Evolutionary conservation across 352 stramenopile genomes (phyloP).

Genomic region (Blastocystis sp.): DNA sequence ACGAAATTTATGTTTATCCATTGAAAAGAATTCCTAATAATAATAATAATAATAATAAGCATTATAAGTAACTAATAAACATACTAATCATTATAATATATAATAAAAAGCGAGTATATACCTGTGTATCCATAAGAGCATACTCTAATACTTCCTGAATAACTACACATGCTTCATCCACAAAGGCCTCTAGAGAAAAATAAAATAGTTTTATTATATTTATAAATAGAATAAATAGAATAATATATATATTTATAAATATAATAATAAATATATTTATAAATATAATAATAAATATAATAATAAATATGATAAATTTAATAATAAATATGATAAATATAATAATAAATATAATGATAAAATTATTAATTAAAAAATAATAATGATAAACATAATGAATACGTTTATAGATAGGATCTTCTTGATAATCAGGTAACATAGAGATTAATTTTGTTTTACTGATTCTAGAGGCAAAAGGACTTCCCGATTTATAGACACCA

Average conservation of each 20-base stretch:
- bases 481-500: conserved; percentile 19
- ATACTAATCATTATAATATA: no score
- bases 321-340: no score
- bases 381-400: no score
- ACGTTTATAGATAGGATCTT: no score
- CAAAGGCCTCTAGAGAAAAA: conserved; percentile 1
- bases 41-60: not conserved
- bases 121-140: conserved; percentile 11
- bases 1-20: not conserved
- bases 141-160: conserved; percentile 18
- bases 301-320: no score
- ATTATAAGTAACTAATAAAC: no score
- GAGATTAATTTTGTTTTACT: not conserved
- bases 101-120: not conserved
- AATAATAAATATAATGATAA: no score
- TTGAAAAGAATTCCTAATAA: conserved; percentile 23
- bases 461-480: conserved; percentile 29
- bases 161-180: conserved; percentile 8
- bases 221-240: no score
- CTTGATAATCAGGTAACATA: conserved; percentile 19
- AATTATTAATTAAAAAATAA: no score
- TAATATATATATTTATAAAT: no score
- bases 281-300: no score
- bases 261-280: no score
- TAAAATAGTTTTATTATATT: not conserved